A percentile compares a stretch with the other conserved stretches of the same genome.
Evolutionary conservation across 2,329 filamentous ascomycete species (phyloP).

Genomic region (Calonectria multiphialidica): DNA sequence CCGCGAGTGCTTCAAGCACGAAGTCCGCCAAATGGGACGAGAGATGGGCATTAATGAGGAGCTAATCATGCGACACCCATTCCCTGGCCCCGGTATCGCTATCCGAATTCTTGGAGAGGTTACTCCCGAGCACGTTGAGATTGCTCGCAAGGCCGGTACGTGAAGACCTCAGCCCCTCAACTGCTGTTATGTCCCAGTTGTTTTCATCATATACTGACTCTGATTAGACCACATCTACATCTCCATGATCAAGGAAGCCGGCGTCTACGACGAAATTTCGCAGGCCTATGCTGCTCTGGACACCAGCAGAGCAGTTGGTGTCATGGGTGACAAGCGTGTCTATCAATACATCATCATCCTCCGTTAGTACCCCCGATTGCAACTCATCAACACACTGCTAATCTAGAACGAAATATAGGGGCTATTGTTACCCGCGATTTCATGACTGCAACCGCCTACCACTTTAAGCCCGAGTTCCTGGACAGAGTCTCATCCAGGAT

Average conservation of each 20-base stretch:
- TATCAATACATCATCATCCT: constrained; percentile 14
- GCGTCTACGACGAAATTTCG: constrained; percentile 75
- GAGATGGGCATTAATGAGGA: not conserved
- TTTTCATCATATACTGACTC: not conserved
- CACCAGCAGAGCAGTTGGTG: constrained; percentile 47
- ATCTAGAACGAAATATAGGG: not conserved
- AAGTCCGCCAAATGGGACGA: constrained; percentile 56
- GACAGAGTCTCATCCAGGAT: not conserved
- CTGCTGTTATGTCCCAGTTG: not conserved
- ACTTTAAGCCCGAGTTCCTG: not conserved
- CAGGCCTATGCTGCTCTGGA: constrained; percentile 62
- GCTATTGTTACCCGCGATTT: not conserved
- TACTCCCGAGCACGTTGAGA: not conserved
- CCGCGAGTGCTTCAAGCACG: constrained; percentile 77
- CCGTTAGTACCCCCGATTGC: not conserved
- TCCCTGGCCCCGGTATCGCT: constrained; percentile 67
- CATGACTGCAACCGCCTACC: constrained; percentile 13
- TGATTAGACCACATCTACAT: constrained; percentile 85
- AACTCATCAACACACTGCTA: not conserved
- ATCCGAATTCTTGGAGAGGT: constrained; percentile 69
- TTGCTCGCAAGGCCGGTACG: not conserved
- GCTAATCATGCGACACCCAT: constrained; percentile 43
- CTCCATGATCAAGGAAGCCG: constrained; percentile 77
- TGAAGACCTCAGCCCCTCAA: not conserved
- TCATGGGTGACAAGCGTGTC: constrained; percentile 22